Evolutionary conservation across 2,329 filamentous ascomycete species (phyloP).

Genomic region (Phialophora expanda): DNA sequence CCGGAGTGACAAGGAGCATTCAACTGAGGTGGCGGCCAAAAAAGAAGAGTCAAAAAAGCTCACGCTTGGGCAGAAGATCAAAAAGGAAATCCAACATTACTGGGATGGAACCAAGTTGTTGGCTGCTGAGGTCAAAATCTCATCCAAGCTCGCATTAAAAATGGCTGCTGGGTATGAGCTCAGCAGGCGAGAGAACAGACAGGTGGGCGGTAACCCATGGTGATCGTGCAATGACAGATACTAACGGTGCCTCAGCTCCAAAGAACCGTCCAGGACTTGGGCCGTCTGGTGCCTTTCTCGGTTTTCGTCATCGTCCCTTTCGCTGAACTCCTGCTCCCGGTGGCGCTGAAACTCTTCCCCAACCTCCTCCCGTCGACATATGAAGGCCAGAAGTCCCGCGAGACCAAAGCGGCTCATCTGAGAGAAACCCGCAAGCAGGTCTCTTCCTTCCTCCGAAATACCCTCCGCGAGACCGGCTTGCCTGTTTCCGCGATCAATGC

Average conservation of each 20-base stretch:
- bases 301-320: slow-evolving; percentile 97
- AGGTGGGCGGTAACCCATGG: slow-evolving; percentile 55
- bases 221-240: neutral
- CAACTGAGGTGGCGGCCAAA: slow-evolving; percentile 64
- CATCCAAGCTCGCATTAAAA: slow-evolving; percentile 86
- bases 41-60: slow-evolving; percentile 82
- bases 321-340: slow-evolving; percentile 80
- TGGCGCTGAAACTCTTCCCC: slow-evolving; percentile 93
- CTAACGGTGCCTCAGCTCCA: slow-evolving; percentile 61
- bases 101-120: slow-evolving; percentile 98
- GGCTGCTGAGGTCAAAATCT: slow-evolving; percentile 90
- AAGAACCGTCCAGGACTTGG: slow-evolving; percentile 91
- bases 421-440: slow-evolving; percentile 91
- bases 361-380: slow-evolving; percentile 97
- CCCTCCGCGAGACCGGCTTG: slow-evolving; percentile 88
- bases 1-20: slow-evolving; percentile 46
- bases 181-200: slow-evolving; percentile 87
- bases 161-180: slow-evolving; percentile 98
- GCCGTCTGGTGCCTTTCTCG: slow-evolving; percentile 90
- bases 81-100: slow-evolving; percentile 91
- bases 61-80: slow-evolving; percentile 88
- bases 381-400: slow-evolving; percentile 87
- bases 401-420: slow-evolving; percentile 80
- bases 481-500: slow-evolving; percentile 83
- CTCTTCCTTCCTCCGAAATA: slow-evolving; percentile 84